These are phyloP conservation scores for Russula brevipes DNA, from an alignment of 768 basidiomycete species.

Conservation along the genomic window DNA sequence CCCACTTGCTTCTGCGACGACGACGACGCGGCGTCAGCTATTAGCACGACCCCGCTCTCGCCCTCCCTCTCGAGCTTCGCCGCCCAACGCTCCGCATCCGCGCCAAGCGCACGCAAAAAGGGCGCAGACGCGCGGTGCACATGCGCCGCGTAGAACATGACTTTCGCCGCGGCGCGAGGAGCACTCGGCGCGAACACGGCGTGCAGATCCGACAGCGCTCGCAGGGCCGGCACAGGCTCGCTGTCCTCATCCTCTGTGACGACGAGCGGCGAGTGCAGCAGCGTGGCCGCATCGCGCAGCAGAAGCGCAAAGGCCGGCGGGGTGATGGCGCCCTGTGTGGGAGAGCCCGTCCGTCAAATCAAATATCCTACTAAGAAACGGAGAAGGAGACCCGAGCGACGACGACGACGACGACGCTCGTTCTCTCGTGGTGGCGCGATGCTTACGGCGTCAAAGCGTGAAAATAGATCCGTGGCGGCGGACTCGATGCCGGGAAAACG, in stretches of 20 bases:
- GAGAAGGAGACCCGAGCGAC: not conserved
- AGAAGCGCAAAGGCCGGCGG: conserved; percentile 48
- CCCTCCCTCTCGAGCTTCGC: conserved; percentile 5
- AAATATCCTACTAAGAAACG: not conserved
- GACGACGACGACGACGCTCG: no score
- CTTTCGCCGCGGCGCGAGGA: conserved; percentile 49
- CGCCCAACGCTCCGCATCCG: conserved; percentile 16
- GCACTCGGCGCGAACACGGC: conserved; percentile 35
- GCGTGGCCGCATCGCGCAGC: conserved; percentile 47
- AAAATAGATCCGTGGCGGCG: conserved; percentile 61
- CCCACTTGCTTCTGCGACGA: no score
- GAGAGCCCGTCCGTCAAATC: not conserved
- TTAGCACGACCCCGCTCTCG: no score
- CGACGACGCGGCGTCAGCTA: not conserved
- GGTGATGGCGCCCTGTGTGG: conserved; percentile 29
- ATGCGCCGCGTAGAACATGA: conserved; percentile 67
- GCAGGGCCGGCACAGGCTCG: conserved; percentile 42
- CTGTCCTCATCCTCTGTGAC: conserved; percentile 33
- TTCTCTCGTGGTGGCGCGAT: not conserved
- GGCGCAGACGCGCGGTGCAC: conserved; percentile 26
- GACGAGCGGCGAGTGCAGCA: conserved; percentile 45
- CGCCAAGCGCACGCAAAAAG: conserved; percentile 2
- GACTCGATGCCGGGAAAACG: conserved; percentile 46
- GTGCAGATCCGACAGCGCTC: conserved; percentile 53
- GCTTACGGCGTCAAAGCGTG: conserved; percentile 53